phyloP scores from a whole-genome alignment of 305 asterid species.

The Fraxinus latifolia region DNA sequence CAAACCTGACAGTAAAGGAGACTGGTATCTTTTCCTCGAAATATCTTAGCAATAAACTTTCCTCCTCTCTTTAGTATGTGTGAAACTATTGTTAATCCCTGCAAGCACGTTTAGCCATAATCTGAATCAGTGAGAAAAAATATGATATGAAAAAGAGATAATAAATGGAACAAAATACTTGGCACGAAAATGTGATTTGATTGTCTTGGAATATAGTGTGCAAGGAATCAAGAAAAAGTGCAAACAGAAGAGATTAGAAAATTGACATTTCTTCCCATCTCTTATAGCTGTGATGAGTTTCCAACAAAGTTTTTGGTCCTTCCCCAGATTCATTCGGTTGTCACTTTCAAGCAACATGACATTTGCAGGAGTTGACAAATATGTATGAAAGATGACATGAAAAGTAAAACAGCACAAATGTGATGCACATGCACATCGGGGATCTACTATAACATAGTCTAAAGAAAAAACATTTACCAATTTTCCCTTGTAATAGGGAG shows the following conservation, averaged over 20 bases:
- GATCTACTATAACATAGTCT: background rate
- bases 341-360: background rate
- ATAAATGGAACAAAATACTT: background rate
- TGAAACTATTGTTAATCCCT: slow-evolving; percentile 88
- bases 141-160: background rate
- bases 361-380: background rate
- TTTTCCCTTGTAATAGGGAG: background rate
- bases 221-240: background rate
- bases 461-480: background rate
- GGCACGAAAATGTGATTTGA: background rate
- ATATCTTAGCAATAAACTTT: slow-evolving; percentile 87
- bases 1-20: slow-evolving; percentile 92
- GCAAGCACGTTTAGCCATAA: slow-evolving; percentile 38
- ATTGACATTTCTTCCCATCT: background rate
- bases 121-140: slow-evolving; percentile 22
- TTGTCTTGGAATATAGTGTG: background rate
- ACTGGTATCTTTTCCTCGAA: slow-evolving; percentile 95
- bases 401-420: background rate
- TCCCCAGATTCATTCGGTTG: background rate
- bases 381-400: background rate
- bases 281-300: background rate
- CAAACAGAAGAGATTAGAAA: background rate
- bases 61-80: slow-evolving; percentile 89
- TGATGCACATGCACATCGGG: background rate
- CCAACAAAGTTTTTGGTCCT: background rate